A percentile compares a stretch with the other conserved stretches of the same genome.
Evolutionary conservation across 129 eudicot species (phyloP).

Genomic region (Artemisia annua): DNA sequence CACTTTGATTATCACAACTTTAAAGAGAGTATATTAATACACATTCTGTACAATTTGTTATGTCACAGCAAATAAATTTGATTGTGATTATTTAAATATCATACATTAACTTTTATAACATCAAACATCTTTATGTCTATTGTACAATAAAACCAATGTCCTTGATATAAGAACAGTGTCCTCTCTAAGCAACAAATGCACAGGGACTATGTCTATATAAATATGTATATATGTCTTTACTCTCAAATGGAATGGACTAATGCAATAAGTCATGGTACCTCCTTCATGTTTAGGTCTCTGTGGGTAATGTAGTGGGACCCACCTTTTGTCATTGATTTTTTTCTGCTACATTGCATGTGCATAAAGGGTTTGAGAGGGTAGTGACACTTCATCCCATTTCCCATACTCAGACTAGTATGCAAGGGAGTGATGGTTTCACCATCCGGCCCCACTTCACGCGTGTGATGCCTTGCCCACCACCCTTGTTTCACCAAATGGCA

Average conservation of each 20-base stretch:
- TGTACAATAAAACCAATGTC: constrained; percentile 14
- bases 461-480: too few species aligned
- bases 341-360: constrained; percentile 45
- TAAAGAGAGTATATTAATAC: too few species aligned
- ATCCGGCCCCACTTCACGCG: too few species aligned
- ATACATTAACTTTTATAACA: too few species aligned
- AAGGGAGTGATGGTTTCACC: too few species aligned
- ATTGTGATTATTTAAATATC: too few species aligned
- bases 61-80: too few species aligned
- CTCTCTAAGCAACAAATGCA: constrained; percentile 16
- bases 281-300: constrained; percentile 23
- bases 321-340: constrained; percentile 14
- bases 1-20: too few species aligned
- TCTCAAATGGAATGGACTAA: constrained; percentile 24
- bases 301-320: constrained; percentile 13
- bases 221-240: constrained; percentile 13
- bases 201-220: constrained; percentile 9
- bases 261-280: constrained; percentile 26
- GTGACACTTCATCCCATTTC: constrained; percentile 10
- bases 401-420: too few species aligned
- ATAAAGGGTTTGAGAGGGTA: constrained; percentile 10
- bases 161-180: constrained; percentile 13
- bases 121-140: too few species aligned
- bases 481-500: too few species aligned
- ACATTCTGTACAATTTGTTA: too few species aligned